Conservation (phyloP, 1,284 basidiomycete species). For the Gomphus bonarii region DNA sequence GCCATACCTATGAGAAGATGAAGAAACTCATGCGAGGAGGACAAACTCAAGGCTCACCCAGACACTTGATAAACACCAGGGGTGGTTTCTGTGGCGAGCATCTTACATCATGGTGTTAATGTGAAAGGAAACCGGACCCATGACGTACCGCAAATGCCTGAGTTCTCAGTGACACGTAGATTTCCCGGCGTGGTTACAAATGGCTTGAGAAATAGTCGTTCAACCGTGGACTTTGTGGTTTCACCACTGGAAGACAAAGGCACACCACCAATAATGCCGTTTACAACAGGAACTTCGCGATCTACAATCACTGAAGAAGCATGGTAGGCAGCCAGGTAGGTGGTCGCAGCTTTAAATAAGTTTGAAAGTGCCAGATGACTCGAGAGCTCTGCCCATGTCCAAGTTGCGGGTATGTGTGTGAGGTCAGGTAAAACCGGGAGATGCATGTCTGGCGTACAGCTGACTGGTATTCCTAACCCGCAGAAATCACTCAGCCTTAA, state of each 20-base stretch:
- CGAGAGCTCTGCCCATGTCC: background rate
- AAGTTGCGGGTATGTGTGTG: background rate
- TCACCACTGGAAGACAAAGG: background rate
- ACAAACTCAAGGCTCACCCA: constrained; percentile 14
- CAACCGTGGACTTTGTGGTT: no score
- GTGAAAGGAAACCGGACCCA: background rate
- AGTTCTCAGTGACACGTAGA: background rate
- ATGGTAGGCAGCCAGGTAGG: background rate
- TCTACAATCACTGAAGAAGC: constrained; percentile 11
- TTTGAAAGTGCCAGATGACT: background rate
- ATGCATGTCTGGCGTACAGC: background rate
- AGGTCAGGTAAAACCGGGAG: background rate
- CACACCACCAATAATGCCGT: constrained; percentile 39
- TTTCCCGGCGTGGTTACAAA: background rate
- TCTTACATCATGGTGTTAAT: background rate
- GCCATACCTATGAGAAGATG: no score
- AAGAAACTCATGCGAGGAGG: no score
- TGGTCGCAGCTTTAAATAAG: background rate
- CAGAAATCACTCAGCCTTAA: no score
- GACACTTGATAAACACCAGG: constrained; percentile 47
- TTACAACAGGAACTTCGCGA: constrained; percentile 33
- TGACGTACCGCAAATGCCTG: background rate
- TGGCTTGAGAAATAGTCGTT: no score
- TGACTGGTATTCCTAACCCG: no score
- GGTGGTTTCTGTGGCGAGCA: constrained; percentile 37